Percentiles rank a stretch among this genome's conserved stretches.
Evolutionary conservation across 805 yeast species (phyloP).

Genomic region (Candida pini): DNA sequence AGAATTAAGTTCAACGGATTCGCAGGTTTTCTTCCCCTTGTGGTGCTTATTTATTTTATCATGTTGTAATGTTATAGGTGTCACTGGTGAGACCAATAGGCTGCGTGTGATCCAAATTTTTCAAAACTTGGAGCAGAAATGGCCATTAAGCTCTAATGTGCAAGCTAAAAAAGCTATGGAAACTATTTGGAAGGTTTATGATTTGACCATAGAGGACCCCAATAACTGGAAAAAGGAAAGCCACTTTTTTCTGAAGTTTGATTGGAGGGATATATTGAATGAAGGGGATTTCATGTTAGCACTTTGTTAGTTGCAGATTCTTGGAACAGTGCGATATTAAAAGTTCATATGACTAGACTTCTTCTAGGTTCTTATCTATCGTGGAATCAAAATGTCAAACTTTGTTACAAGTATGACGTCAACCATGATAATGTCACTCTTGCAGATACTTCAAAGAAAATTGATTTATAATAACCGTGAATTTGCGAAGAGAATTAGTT

Average conservation of each 20-base stretch:
- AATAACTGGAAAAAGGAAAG: neutral
- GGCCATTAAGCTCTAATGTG: slow-evolving; percentile 22
- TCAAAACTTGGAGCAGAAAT: slow-evolving; percentile 11
- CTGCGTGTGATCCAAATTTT: slow-evolving; percentile 13
- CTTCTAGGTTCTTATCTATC: too few species aligned
- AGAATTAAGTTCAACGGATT: slow-evolving; percentile 3
- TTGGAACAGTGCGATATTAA: too few species aligned
- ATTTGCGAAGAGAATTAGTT: too few species aligned
- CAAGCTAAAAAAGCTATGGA: slow-evolving; percentile 16
- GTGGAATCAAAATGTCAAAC: too few species aligned
- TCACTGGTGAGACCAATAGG: slow-evolving; percentile 9
- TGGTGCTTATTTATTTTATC: slow-evolving; percentile 23
- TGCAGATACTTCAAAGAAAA: too few species aligned
- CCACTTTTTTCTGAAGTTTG: slow-evolving; percentile 4
- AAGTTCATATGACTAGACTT: too few species aligned
- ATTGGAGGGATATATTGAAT: slow-evolving; percentile 26
- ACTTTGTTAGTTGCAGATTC: too few species aligned
- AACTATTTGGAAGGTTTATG: slow-evolving; percentile 21
- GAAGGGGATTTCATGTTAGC: slow-evolving; percentile 20
- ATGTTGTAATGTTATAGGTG: slow-evolving; percentile 4
- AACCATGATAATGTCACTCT: too few species aligned
- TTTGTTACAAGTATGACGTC: too few species aligned
- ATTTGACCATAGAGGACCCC: slow-evolving; percentile 5
- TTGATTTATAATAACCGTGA: too few species aligned
- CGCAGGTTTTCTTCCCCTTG: slow-evolving; percentile 18